These are phyloP conservation scores for Malassezia arunalokei DNA, from an alignment of 1,284 basidiomycete genomes.

Conservation along the genomic window DNA sequence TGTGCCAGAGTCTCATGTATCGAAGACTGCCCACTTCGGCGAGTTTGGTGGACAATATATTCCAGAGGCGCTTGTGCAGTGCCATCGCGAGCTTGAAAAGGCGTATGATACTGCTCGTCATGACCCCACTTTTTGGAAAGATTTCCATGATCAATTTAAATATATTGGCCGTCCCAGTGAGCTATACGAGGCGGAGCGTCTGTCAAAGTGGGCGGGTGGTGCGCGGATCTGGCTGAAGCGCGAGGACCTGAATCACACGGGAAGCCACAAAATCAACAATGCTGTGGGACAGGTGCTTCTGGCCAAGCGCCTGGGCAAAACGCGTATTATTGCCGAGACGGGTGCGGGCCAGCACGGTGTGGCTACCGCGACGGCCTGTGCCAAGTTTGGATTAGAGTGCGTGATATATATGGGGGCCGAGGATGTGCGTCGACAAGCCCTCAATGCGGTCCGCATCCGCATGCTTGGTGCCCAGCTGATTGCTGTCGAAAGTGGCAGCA, in stretches of 20 bases:
- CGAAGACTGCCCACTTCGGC: constrained; percentile 59
- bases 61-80: constrained; percentile 83
- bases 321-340: constrained; percentile 92
- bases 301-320: constrained; percentile 84
- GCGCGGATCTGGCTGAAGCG: constrained; percentile 97
- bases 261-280: constrained; percentile 47
- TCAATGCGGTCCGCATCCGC: constrained; percentile 95
- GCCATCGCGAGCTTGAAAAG: constrained; percentile 75
- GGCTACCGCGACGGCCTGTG: constrained; percentile 93
- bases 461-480: constrained; percentile 82
- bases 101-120: constrained; percentile 74
- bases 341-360: constrained; percentile 98
- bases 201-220: constrained; percentile 66
- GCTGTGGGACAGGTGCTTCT: constrained; percentile 58
- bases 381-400: constrained; percentile 89
- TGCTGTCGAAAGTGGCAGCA: constrained; percentile 82
- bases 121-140: constrained; percentile 85
- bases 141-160: constrained; percentile 74
- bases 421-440: constrained; percentile 82
- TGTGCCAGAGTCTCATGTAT: not conserved
- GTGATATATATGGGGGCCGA: constrained; percentile 98
- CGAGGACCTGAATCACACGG: constrained; percentile 62
- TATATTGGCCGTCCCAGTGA: constrained; percentile 72
- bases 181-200: constrained; percentile 62
- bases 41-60: constrained; percentile 95